Base-by-base conservation (phyloP, 768 basidiomycete species). In the Kwoniella dendrophila region DNA sequence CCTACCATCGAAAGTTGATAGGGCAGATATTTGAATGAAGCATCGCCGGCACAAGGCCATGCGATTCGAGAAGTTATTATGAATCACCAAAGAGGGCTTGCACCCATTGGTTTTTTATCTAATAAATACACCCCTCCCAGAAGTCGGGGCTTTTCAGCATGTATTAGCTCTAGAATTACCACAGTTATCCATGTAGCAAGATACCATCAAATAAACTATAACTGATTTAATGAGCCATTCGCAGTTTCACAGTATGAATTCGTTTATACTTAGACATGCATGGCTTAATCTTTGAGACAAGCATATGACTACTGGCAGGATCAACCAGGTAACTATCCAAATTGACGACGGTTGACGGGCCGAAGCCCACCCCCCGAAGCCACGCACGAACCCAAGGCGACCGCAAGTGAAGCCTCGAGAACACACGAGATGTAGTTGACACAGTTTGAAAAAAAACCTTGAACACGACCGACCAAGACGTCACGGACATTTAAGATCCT, bases 301-400 rank as follows among this genome's bases (percentile, higher is more conserved):
- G 86, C 86, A 87, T 87, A 86, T 86, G 84, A 86, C 85, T 86
- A 87, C 85, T 87, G 85, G 86, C 86, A 87, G 86, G 85, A 87
- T 87, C 86, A 87, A 87, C 86, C 86, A 86, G 86, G 85, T 87
- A 86, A 86, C 86, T 86, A 86, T 82, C 83, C 80, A 81, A 69
- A 74, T 32, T 29, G 40, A 30, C 61, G 61, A 30, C 40, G 40
- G 18, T 16, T 12, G 20, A 50, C 29, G 4, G 34, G 29, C 41
- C 6, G 41, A 43, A 43, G 18, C 41, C 41, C 41, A 43, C 41
- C 12, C 34, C 18, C 24, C 34, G 32, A 41, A 41, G 53, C 29
- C 56, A 27, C 49, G 16, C 29, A 32, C 29, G 22, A 53, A n/a
- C 57, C 70, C 67, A 53, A 61, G 53, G 41, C 63, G 63, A 59